phyloP scores from a whole-genome alignment of 2,329 filamentous ascomycete species.

The Ilyonectria robusta region DNA sequence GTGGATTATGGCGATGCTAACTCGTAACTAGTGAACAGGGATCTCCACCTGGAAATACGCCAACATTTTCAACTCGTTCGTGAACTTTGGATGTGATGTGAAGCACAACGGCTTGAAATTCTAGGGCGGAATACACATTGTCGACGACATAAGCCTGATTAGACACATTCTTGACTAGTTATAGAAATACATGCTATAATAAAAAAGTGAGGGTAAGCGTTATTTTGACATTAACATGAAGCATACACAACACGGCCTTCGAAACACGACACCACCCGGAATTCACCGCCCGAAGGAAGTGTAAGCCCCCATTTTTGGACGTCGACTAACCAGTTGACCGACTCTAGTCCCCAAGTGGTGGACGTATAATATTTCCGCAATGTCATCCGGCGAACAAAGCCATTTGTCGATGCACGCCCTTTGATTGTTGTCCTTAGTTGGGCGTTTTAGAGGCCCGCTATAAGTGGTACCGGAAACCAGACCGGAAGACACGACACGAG shows the following conservation, averaged over 20 bases:
- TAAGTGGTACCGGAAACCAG: neutral
- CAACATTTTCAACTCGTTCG: neutral
- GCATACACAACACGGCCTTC: neutral
- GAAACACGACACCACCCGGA: neutral
- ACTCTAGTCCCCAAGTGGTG: neutral
- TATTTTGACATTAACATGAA: neutral
- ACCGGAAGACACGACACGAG: neutral
- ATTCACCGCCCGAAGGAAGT: neutral
- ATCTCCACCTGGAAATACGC: neutral
- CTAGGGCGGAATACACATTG: neutral
- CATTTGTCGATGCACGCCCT: neutral
- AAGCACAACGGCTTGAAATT: neutral
- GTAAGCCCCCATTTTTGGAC: neutral
- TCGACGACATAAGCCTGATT: no score
- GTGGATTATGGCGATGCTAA: neutral
- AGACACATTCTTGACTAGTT: no score
- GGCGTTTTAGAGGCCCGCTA: neutral
- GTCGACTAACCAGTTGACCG: neutral
- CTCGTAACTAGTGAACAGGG: neutral
- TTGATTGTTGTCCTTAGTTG: neutral
- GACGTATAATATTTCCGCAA: neutral
- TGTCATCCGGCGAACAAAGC: neutral
- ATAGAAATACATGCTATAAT: no score
- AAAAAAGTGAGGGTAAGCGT: no score
- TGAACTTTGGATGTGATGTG: neutral